Base-by-base conservation (phyloP, 352 stramenopile genomes). In the Globisporangium spiculum region DNA sequence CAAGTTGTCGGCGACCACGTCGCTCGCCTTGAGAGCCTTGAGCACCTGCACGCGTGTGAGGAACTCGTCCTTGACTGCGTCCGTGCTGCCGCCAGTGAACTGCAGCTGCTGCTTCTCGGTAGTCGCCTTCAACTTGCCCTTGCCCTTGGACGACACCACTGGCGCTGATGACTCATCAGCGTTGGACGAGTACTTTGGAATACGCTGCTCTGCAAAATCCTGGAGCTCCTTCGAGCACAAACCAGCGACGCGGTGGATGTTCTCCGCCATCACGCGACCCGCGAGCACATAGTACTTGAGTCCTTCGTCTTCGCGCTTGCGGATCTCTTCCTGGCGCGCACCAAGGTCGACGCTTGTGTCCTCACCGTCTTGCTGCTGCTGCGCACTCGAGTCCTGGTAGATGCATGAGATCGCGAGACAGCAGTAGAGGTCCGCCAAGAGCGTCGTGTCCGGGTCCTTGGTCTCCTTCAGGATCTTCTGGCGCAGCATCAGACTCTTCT, bases 351-450 rank as follows among this genome's bases (percentile, higher is more conserved):
- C 48, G 24, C 12, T 61, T 24, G 14, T 36, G 36, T 64, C 61
- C 8, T 68, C 68, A 12, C 8, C 30, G 1, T 50, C 60, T 9
- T 56, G 61, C 1, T 70, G 66, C 9, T 71, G 70, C 7, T 79
- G 64, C 5, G 62, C 58, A 22, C 62, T 75, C 5, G 84, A 72
- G 60, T 92, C 85, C 56, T 88, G 72, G 72, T 96, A 94, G 63
- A 94, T 92, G 67, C 86, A 94, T 62, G 88, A 81, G 71, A 96
- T 94, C 32, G 88, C 86, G 63, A 94, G 65, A 58, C 84, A 90
- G 74, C 86, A 94, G 74, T 94, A 94, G 59, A 93, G 57, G 56
- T 96, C 87, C 1, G 85, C 86, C 1, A 96, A 60, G 22, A 86
- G 79, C 64, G 86, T 96, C 75, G 87, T 94, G 73, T 94, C 86